A percentile compares a stretch with the other conserved stretches of the same genome.
Evolutionary conservation across 306 rosid species (phyloP).

Genomic region (Coriaria nepalensis): DNA sequence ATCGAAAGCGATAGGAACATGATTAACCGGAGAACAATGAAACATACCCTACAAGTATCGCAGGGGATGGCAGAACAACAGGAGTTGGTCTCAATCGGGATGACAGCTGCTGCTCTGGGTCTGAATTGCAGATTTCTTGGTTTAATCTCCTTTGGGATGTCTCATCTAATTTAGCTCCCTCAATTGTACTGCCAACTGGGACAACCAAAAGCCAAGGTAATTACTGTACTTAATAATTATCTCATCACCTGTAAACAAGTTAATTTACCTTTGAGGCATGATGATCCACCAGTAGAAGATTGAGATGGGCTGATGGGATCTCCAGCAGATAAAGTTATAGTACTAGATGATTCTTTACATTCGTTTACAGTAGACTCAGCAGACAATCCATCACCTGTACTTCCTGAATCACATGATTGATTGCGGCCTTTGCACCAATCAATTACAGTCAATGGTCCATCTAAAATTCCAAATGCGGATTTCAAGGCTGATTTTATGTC

Average conservation of each 20-base stretch:
- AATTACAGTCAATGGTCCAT: conserved; percentile 77
- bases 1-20: neutral
- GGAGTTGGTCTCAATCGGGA: conserved; percentile 72
- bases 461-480: conserved; percentile 77
- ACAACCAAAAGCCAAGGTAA: conserved; percentile 15
- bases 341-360: conserved; percentile 60
- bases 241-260: conserved; percentile 1
- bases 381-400: conserved; percentile 58
- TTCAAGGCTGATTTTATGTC: conserved; percentile 85
- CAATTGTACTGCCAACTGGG: conserved; percentile 41
- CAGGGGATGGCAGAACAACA: conserved; percentile 70
- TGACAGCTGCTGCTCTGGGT: conserved; percentile 51
- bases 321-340: conserved; percentile 20
- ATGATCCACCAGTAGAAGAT: conserved; percentile 68
- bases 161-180: conserved; percentile 66
- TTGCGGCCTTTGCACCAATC: conserved; percentile 97
- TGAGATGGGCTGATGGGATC: conserved; percentile 92
- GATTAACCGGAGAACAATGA: neutral
- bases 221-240: conserved; percentile 12
- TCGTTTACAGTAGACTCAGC: conserved; percentile 75
- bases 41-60: conserved; percentile 91
- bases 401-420: conserved; percentile 54
- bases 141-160: conserved; percentile 65
- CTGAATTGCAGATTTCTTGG: conserved; percentile 61
- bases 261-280: conserved; percentile 60